A percentile compares a stretch with the other conserved stretches of the same genome.
Evolutionary conservation across 108 stramenopile species (phyloP).

Genomic region (Craspedostauros australis): DNA sequence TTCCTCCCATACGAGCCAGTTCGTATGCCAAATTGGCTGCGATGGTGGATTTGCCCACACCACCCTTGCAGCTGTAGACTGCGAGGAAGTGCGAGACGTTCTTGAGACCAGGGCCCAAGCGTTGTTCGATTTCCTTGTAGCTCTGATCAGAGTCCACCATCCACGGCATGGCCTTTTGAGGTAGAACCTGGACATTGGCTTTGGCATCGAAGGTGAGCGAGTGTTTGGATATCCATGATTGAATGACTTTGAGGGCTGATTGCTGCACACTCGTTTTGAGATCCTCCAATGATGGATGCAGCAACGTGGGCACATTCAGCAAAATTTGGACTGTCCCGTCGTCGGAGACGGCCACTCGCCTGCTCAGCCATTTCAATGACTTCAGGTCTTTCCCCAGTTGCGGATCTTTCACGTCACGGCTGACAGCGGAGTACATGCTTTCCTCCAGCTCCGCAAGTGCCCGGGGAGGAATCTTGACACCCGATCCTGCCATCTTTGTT

Average conservation of each 20-base stretch:
- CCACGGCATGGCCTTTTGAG: slow-evolving; percentile 27
- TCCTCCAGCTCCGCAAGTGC: slow-evolving; percentile 49
- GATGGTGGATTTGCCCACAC: slow-evolving; percentile 98
- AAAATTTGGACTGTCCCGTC: slow-evolving; percentile 39
- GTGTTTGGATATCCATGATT: slow-evolving; percentile 13
- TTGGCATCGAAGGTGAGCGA: slow-evolving; percentile 2
- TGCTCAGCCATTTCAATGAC: slow-evolving; percentile 40
- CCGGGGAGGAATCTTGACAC: too few species aligned
- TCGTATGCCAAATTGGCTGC: slow-evolving; percentile 97
- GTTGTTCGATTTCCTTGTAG: slow-evolving; percentile 22
- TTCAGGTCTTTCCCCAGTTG: slow-evolving; percentile 19
- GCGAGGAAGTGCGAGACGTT: slow-evolving; percentile 73
- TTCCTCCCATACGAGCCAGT: slow-evolving; percentile 73
- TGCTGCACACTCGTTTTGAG: slow-evolving; percentile 36
- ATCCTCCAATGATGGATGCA: slow-evolving; percentile 53
- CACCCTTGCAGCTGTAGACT: slow-evolving; percentile 92
- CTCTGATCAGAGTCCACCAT: slow-evolving; percentile 23
- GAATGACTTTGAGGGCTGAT: slow-evolving; percentile 30
- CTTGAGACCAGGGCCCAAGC: slow-evolving; percentile 54
- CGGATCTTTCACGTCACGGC: slow-evolving; percentile 35
- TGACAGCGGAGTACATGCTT: slow-evolving; percentile 20
- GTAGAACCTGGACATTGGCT: slow-evolving; percentile 24
- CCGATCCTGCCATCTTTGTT: too few species aligned
- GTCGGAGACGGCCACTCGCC: slow-evolving; percentile 15
- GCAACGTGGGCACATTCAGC: slow-evolving; percentile 47